Base-by-base conservation (phyloP, 2,329 filamentous ascomycete genomes). In the Arthrocladium fulminans region DNA sequence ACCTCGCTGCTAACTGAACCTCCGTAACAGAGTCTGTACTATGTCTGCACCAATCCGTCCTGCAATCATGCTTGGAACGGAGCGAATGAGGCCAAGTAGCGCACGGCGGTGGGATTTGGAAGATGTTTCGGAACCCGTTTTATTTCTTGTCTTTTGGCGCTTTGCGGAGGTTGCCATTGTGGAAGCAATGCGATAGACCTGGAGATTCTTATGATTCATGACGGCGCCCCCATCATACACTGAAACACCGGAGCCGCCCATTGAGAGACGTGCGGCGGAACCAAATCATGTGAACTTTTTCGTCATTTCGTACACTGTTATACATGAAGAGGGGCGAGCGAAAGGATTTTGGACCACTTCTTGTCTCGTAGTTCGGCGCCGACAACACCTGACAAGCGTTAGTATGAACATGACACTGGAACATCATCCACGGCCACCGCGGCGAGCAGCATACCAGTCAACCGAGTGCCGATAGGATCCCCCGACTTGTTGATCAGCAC, bases 341-440 rank as follows among this genome's bases (percentile, higher is more conserved):
- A 94, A 64, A 98, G 70, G 61, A 98, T 97, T 79, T 97, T 98
- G 61, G 88, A 94, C 92, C 92, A 98, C 72, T 94, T 84, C 76
- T 86, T 92, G 65, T 86, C 80, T 65, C 86, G 82, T 67, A 98
- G 70, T 73, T 98, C 92, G 24, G 82, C 77, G 51, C 88, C 92
- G 38, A 98, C 92, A 38, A 97, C 80, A 57, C 89, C 80, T 80
- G 63, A 60, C 27, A 48, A 20, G 25, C 13, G 56, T 61, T 47
- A 62, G 59, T 39, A 47, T 23, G n/a, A n/a, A n/a, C n/a, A n/a
- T n/a, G n/a, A n/a, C n/a, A n/a, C n/a, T n/a, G n/a, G n/a, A n/a
- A n/a, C n/a, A n/a, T n/a, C n/a, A n/a, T n/a, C n/a, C 9, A 6
- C 9, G 9, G 55, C 57, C 51, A 40, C n/a, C n/a, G n/a, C n/a